phyloP scores from a whole-genome alignment of 2,329 filamentous ascomycete genomes.

The Colletotrichum camelliae region DNA sequence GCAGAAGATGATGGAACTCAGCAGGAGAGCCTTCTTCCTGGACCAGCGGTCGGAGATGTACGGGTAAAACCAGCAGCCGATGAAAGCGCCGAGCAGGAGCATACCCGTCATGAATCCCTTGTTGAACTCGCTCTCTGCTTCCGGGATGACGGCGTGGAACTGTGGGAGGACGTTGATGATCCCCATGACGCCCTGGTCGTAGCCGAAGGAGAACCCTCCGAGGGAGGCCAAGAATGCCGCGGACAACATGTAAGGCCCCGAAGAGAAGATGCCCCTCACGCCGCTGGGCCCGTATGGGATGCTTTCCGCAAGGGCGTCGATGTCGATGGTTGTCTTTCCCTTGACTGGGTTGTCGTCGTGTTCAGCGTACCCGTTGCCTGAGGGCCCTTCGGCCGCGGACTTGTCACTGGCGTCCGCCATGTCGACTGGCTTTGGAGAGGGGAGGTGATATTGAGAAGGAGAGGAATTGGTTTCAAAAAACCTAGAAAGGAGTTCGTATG shows the following conservation, averaged over 20 bases:
- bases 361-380: background rate
- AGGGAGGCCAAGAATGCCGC: conserved; percentile 42
- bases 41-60: conserved; percentile 46
- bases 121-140: conserved; percentile 25
- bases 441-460: background rate
- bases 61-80: conserved; percentile 38
- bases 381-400: background rate
- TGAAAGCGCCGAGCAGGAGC: conserved; percentile 44
- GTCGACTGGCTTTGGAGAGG: background rate
- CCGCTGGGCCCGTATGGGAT: conserved; percentile 14
- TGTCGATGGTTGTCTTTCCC: background rate
- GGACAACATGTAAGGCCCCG: background rate
- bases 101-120: conserved; percentile 44
- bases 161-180: conserved; percentile 51
- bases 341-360: conserved; percentile 9
- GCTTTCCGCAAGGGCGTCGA: background rate
- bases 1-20: conserved; percentile 43
- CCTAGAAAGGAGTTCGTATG: background rate
- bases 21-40: conserved; percentile 44
- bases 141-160: conserved; percentile 44
- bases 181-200: conserved; percentile 40
- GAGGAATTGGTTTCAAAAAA: background rate
- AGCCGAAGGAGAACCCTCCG: conserved; percentile 37
- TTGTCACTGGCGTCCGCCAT: background rate
- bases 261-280: conserved; percentile 9